A percentile compares a stretch with the other conserved stretches of the same genome.
These are phyloP conservation scores for Malassezia restricta DNA, from an alignment of 1,284 basidiomycete genomes.

Conservation along the genomic window DNA sequence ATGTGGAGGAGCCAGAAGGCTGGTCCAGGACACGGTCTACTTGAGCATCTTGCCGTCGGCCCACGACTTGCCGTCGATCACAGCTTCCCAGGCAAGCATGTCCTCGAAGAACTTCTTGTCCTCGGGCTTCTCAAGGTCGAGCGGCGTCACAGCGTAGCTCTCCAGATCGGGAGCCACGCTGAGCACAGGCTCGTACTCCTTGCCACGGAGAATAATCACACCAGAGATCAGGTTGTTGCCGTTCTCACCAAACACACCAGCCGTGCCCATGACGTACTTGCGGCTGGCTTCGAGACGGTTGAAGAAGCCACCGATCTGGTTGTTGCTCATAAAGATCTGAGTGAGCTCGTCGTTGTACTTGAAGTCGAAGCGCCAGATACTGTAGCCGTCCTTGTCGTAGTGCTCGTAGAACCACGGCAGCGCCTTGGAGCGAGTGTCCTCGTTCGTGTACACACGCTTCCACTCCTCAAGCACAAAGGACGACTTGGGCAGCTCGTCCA, in stretches of 20 bases:
- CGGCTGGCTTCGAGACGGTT: constrained; percentile 56
- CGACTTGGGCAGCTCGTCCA: constrained; percentile 81
- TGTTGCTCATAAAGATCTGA: constrained; percentile 51
- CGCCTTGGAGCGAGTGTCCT: constrained; percentile 56
- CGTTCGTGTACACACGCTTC: constrained; percentile 96
- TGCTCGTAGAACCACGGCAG: constrained; percentile 50
- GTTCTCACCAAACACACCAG: constrained; percentile 73
- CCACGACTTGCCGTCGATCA: constrained; percentile 28
- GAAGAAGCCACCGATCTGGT: constrained; percentile 80
- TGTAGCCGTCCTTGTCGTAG: constrained; percentile 80
- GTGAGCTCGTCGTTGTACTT: constrained; percentile 95
- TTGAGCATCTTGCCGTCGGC: constrained; percentile 44
- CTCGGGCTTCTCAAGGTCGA: constrained; percentile 38
- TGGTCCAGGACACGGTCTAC: constrained; percentile 14
- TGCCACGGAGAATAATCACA: constrained; percentile 67
- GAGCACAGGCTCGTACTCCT: constrained; percentile 46
- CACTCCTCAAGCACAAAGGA: constrained; percentile 90
- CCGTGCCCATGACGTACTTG: constrained; percentile 67
- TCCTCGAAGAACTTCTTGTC: constrained; percentile 47
- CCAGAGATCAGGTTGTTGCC: constrained; percentile 57
- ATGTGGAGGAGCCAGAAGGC: too few species aligned
- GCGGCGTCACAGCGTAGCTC: constrained; percentile 65
- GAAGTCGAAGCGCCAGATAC: constrained; percentile 82
- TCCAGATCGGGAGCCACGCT: constrained; percentile 74
- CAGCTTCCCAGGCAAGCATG: constrained; percentile 43